A percentile compares a stretch with the other conserved stretches of the same genome.
These are phyloP conservation scores for Avena atlantica DNA, from an alignment of 176 grass and related monocot species.

Conservation along the genomic window DNA sequence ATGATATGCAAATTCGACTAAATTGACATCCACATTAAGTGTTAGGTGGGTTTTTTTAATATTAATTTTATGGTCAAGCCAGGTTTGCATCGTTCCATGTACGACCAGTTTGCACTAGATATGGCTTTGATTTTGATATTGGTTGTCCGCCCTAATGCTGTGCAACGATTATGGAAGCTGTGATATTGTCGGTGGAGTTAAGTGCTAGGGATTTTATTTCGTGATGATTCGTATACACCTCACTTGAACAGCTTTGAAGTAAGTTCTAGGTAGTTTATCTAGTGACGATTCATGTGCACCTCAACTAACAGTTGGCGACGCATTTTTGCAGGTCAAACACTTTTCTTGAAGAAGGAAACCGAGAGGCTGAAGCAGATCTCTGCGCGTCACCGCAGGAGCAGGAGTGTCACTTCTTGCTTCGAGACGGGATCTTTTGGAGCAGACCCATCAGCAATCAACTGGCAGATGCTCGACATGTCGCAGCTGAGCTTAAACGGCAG, in stretches of 20 bases:
- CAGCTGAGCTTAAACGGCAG: conserved; percentile 68
- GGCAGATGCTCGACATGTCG: conserved; percentile 83
- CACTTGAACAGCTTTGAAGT: not conserved
- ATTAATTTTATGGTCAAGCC: not conserved
- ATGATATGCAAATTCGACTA: not conserved
- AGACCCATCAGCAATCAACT: conserved; percentile 48
- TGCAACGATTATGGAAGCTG: not conserved
- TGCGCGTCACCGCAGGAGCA: conserved; percentile 76
- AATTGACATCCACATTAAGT: not conserved
- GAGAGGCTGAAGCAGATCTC: conserved; percentile 79
- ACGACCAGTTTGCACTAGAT: not conserved
- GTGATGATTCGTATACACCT: not conserved
- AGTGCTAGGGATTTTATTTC: not conserved
- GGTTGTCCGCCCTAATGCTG: not conserved
- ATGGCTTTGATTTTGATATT: conserved; percentile 9
- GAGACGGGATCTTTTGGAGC: conserved; percentile 31
- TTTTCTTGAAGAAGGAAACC: conserved; percentile 81
- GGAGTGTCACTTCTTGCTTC: conserved; percentile 68
- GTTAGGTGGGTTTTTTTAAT: not conserved
- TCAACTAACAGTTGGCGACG: conserved; percentile 32
- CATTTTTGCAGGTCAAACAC: conserved; percentile 62
- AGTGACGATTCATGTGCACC: not conserved
- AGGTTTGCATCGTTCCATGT: not conserved
- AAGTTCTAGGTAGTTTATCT: not conserved
- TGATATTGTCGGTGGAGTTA: not conserved